Base-by-base conservation (phyloP, 192 early-diverging fungal species). In the Spizellomyces sp. region DNA sequence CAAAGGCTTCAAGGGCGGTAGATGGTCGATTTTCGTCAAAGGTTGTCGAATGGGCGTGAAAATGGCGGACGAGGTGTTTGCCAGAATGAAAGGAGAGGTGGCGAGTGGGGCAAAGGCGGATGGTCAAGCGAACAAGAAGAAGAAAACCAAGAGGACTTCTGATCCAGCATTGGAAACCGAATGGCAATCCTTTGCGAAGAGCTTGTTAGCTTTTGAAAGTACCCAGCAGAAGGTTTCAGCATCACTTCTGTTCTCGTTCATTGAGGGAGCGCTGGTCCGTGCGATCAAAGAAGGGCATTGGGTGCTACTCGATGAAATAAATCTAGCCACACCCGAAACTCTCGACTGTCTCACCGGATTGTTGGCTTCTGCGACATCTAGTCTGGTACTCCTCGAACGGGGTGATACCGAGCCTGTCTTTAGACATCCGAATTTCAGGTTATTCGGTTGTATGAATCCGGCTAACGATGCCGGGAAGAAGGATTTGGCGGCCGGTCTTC, bases 401-500 rank as follows among this genome's bases (percentile, higher is more conserved):
- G 98, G 96, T 43, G 95, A 95, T 75, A 87, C 84, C n/a, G 82
- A 88, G 66, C 92, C 92, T 8, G 83, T 99, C 8, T 74, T 83
- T 7, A 87, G 98, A 52, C 98, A 99, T 75, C 89, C 91, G 8
- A 90, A 91, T 48, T 99, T 99, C 83, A 83, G 98, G 5, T 80
- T 99, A 5, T 98, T 99, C 78, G 94, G 92, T 4, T 99, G 98
- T 79, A 99, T 99, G 96, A 99, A 99, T 77, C 98, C 98, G 44
- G 90, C 98, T 17, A 98, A 92, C 42, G 98, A 99, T 82, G 95
- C 96, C 0, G 96, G 96, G 59, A 99, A 99, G 77, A 88, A 93
- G 58, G 94, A 99, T 72, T 81, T 99, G 43, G 93, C 98, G 6
- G 90, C 91, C 12, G 94, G 92, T 10, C 86, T 99, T 22, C 88